A percentile compares a stretch with the other conserved stretches of the same genome.
Conservation (phyloP, 2,329 filamentous ascomycete species). For the Cryphonectria nitschkei region DNA sequence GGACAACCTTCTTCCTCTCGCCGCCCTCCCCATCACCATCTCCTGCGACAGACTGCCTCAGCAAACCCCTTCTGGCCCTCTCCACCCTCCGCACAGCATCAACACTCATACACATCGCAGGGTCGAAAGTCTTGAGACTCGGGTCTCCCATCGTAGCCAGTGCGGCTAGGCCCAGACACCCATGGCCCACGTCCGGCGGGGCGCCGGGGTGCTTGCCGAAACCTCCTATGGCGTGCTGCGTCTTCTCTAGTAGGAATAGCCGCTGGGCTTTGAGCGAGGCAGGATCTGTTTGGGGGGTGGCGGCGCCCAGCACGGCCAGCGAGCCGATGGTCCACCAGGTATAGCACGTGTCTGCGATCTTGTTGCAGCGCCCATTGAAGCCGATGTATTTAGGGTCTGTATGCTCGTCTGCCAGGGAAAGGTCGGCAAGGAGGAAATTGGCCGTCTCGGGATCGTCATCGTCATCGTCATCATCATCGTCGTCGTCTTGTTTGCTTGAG, state of each 20-base stretch:
- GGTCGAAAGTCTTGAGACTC: conserved; percentile 72
- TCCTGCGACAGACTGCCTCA: conserved; percentile 30
- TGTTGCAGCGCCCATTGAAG: conserved; percentile 90
- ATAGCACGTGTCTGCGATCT: conserved; percentile 93
- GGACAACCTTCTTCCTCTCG: not conserved
- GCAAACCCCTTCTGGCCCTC: conserved; percentile 47
- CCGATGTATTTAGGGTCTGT: conserved; percentile 55
- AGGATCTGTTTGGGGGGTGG: conserved; percentile 44
- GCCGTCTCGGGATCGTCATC: conserved; percentile 36
- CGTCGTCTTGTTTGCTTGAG: conserved; percentile 46
- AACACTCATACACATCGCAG: conserved; percentile 73
- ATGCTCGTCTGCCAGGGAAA: conserved; percentile 38
- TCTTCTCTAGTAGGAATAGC: conserved; percentile 82
- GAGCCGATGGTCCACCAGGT: conserved; percentile 87
- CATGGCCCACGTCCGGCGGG: conserved; percentile 82
- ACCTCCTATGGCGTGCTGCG: conserved; percentile 82
- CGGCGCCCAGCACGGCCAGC: conserved; percentile 42
- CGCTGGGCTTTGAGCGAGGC: conserved; percentile 64
- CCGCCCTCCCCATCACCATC: not conserved
- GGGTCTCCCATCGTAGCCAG: conserved; percentile 74
- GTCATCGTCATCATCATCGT: conserved; percentile 48
- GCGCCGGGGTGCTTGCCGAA: conserved; percentile 74
- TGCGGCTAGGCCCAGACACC: conserved; percentile 83
- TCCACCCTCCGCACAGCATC: conserved; percentile 57
- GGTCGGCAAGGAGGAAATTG: conserved; percentile 41